phyloP scores from a whole-genome alignment of 140 eudicot genomes.

The Flaveria floridana region DNA sequence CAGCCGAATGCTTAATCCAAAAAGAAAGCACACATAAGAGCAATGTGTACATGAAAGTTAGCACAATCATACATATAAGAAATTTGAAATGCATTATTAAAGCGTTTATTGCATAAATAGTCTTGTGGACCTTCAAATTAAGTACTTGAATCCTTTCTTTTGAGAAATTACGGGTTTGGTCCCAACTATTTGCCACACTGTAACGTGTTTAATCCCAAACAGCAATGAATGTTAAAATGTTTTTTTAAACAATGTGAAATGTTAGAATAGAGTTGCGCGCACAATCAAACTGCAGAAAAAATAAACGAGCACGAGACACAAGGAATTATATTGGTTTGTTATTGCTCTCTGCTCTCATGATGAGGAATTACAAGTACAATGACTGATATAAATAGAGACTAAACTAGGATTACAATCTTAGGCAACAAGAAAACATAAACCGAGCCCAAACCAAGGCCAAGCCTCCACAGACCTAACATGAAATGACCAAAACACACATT shows the following conservation, averaged over 20 bases:
- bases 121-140: not conserved
- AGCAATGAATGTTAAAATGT: not conserved
- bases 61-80: conserved; percentile 3
- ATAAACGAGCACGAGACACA: too few species aligned
- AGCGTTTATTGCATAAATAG: not conserved
- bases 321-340: too few species aligned
- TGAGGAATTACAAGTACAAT: too few species aligned
- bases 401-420: too few species aligned
- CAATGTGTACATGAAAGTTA: conserved; percentile 9
- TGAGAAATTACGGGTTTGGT: not conserved
- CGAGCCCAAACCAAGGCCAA: too few species aligned
- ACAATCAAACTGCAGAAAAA: too few species aligned
- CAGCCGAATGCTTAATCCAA: conserved; percentile 64
- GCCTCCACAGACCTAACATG: too few species aligned
- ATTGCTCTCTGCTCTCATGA: too few species aligned
- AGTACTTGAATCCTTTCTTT: not conserved
- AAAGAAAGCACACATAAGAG: conserved; percentile 22
- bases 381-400: too few species aligned
- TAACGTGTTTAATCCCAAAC: not conserved
- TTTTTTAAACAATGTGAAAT: not conserved
- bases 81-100: not conserved
- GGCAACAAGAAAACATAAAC: too few species aligned
- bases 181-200: not conserved
- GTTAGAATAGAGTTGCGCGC: too few species aligned
- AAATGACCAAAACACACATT: not conserved